Evolutionary conservation across 2,329 filamentous ascomycete genomes (phyloP).

Genomic region (Aureobasidium lini): DNA sequence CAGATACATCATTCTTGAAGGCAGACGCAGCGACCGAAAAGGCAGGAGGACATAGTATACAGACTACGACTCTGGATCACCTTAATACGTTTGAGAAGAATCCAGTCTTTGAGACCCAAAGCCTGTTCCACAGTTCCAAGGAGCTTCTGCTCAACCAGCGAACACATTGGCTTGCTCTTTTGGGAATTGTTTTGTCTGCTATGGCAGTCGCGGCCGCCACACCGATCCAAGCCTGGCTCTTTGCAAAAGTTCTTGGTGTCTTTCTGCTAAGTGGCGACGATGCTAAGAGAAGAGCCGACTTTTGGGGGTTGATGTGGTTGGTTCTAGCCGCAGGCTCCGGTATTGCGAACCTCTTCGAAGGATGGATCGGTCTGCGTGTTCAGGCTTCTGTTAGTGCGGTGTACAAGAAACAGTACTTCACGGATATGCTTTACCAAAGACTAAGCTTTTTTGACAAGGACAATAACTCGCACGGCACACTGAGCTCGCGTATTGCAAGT

Average conservation of each 20-base stretch:
- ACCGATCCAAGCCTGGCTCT: not conserved
- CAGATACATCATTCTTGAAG: not conserved
- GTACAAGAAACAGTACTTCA: conserved; percentile 37
- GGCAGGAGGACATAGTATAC: not conserved
- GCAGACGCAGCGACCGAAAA: not conserved
- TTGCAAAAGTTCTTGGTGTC: not conserved
- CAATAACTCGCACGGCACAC: conserved; percentile 37
- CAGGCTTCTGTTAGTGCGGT: not conserved
- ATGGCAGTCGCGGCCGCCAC: not conserved
- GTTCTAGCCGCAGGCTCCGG: not conserved
- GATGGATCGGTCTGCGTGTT: not conserved
- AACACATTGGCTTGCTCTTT: not conserved
- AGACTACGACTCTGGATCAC: not conserved
- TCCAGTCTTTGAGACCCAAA: not conserved
- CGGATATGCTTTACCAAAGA: conserved; percentile 34
- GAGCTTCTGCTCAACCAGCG: not conserved
- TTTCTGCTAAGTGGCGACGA: not conserved
- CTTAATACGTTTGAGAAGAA: not conserved
- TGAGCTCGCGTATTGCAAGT: conserved; percentile 36
- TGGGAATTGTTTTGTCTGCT: not conserved
- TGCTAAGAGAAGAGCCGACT: conserved; percentile 41
- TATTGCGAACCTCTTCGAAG: not conserved
- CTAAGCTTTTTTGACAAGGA: conserved; percentile 38
- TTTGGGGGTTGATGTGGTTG: conserved; percentile 83
- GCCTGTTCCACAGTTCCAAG: not conserved